Conservation (phyloP, 2,329 filamentous ascomycete genomes). For the Clarireedia sp. region DNA sequence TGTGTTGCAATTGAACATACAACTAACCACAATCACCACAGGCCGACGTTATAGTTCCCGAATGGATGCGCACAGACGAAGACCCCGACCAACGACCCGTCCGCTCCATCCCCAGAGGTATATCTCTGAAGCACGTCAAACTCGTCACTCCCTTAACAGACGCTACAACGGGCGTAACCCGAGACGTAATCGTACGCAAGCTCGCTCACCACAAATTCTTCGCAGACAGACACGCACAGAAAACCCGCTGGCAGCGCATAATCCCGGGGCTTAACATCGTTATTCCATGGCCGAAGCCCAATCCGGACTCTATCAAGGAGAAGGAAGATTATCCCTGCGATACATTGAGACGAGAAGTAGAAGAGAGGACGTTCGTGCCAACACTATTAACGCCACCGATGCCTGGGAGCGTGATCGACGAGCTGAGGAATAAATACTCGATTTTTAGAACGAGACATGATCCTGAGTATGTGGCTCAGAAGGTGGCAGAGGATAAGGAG, state of each 20-base stretch:
- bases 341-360: conserved; percentile 68
- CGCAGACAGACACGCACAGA: conserved; percentile 42
- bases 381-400: conserved; percentile 70
- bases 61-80: conserved; percentile 34
- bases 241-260: conserved; percentile 45
- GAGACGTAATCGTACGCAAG: conserved; percentile 72
- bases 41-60: conserved; percentile 35
- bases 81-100: conserved; percentile 34
- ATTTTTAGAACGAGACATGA: conserved; percentile 77
- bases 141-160: conserved; percentile 73
- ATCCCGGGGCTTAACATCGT: conserved; percentile 64
- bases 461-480: conserved; percentile 58
- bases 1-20: neutral
- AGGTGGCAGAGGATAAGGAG: conserved; percentile 50
- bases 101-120: conserved; percentile 23
- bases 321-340: conserved; percentile 53
- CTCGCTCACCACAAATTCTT: conserved; percentile 47
- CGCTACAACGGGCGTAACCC: conserved; percentile 51
- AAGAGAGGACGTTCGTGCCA: conserved; percentile 69
- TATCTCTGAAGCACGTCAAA: conserved; percentile 66
- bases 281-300: conserved; percentile 67
- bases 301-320: conserved; percentile 33
- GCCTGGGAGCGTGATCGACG: conserved; percentile 70
- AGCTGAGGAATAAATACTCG: conserved; percentile 77
- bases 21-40: conserved; percentile 13